A percentile compares a stretch with the other conserved stretches of the same genome.
These are phyloP conservation scores for Solanum hybrid DNA, from an alignment of 305 asterid genomes.

Conservation along the genomic window DNA sequence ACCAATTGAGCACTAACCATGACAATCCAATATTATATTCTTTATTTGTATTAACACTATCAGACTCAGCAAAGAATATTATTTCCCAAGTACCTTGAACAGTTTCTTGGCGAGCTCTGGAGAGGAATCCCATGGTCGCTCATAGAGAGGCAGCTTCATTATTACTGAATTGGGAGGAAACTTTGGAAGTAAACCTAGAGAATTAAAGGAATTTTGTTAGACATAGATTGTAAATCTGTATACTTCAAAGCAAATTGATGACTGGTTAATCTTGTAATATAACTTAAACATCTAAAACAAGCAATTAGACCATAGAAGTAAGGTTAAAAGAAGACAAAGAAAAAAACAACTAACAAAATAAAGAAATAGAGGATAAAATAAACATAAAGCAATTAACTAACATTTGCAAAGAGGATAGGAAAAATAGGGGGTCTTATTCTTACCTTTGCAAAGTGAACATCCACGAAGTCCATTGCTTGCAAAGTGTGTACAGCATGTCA, in stretches of 20 bases:
- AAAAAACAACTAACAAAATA: background rate
- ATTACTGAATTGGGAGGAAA: slow-evolving; percentile 80
- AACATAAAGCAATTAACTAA: background rate
- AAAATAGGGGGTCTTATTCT: slow-evolving; percentile 2
- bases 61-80: background rate
- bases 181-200: slow-evolving; percentile 75
- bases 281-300: background rate
- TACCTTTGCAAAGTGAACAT: slow-evolving; percentile 97
- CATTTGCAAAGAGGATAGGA: background rate
- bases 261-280: background rate
- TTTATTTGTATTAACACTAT: slow-evolving; percentile 1
- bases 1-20: background rate
- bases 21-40: background rate
- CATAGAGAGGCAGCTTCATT: slow-evolving; percentile 62
- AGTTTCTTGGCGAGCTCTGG: slow-evolving; percentile 76
- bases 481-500: slow-evolving; percentile 72
- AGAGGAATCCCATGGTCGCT: slow-evolving; percentile 84
- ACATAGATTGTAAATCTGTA: background rate
- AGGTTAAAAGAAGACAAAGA: background rate
- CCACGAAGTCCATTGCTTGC: slow-evolving; percentile 51
- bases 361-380: background rate
- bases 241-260: background rate
- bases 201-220: background rate
- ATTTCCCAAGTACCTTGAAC: slow-evolving; percentile 57
- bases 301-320: background rate